These are phyloP conservation scores for Acacia melanoxylon DNA, from an alignment of 306 rosid species.

Conservation along the genomic window DNA sequence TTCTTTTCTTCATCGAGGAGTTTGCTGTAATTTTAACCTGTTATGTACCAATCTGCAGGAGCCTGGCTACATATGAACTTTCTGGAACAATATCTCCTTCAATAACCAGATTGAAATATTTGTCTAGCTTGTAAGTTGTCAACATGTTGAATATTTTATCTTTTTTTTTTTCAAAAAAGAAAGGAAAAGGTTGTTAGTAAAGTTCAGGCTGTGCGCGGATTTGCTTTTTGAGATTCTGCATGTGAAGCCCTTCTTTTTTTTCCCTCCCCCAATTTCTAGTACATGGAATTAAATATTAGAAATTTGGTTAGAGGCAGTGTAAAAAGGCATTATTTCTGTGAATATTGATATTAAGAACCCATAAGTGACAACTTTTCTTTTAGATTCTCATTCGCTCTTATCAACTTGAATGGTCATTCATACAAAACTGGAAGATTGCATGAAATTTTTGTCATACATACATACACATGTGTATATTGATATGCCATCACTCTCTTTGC, in stretches of 20 bases:
- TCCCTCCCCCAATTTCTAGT: not conserved
- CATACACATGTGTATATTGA: not conserved
- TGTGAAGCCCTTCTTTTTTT: not conserved
- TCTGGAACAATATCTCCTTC: constrained; percentile 83
- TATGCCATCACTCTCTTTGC: not conserved
- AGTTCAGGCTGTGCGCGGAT: not conserved
- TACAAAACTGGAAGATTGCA: not conserved
- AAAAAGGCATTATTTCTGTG: not conserved
- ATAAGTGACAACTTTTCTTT: not conserved
- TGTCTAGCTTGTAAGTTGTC: constrained; percentile 78
- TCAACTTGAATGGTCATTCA: not conserved
- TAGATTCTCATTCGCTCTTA: constrained; percentile 3
- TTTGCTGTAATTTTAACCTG: constrained; percentile 34
- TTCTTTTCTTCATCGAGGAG: not conserved
- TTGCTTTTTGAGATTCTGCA: constrained; percentile 5
- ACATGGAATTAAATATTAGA: not conserved
- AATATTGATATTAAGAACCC: not conserved
- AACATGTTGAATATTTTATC: not conserved
- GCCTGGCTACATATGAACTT: constrained; percentile 69
- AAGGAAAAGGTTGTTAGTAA: not conserved
- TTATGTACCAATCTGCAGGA: constrained; percentile 53
- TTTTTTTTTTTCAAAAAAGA: too few relatives aligned
- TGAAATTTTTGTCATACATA: not conserved
- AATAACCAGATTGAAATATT: constrained; percentile 62
- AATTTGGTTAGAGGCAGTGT: not conserved